A percentile compares a stretch with the other conserved stretches of the same genome.
These are phyloP conservation scores for Linnemannia schmuckeri DNA, from an alignment of 192 early-diverging fungal genomes.

Conservation along the genomic window DNA sequence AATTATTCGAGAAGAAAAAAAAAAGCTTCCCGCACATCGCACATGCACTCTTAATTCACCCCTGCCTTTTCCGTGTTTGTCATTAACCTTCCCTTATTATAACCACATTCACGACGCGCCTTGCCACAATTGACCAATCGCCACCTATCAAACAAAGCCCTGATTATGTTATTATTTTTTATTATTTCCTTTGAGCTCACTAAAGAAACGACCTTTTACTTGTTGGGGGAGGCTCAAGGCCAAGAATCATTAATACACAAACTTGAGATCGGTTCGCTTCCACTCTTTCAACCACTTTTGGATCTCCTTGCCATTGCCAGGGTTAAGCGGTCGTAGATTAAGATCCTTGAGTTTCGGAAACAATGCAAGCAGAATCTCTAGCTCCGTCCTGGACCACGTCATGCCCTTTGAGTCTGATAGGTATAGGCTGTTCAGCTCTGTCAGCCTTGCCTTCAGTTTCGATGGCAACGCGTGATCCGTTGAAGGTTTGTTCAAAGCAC, in stretches of 20 bases:
- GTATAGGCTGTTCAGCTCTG: neutral
- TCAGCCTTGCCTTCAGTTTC: neutral
- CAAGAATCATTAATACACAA: neutral
- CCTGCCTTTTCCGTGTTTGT: neutral
- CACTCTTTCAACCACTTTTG: constrained; percentile 1
- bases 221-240: neutral
- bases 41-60: neutral
- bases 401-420: neutral
- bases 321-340: neutral
- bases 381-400: neutral
- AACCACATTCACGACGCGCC: neutral
- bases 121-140: neutral
- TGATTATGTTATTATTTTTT: neutral
- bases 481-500: neutral
- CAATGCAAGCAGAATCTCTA: neutral
- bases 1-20: too few species aligned
- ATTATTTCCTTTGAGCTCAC: neutral
- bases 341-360: constrained; percentile 7
- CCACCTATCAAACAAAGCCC: neutral
- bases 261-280: neutral
- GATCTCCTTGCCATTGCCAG: neutral
- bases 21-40: neutral
- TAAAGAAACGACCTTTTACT: neutral
- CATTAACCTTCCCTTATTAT: neutral
- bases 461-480: neutral